phyloP scores from a whole-genome alignment of 225 moss, liverwort and hornwort species.

The Sphagnum contortum region DNA sequence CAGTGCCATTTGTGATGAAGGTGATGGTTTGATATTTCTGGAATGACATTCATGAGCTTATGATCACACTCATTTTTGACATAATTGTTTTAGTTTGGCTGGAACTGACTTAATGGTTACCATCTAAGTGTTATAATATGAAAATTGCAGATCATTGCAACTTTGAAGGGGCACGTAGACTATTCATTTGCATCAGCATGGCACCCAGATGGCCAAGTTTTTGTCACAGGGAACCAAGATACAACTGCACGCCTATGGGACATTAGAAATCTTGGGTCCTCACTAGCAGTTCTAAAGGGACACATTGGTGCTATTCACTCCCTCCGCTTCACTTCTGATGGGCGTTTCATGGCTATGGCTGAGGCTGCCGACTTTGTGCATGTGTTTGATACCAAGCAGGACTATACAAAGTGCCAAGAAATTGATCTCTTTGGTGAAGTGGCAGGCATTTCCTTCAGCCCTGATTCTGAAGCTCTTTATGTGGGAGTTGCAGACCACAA shows the following conservation, averaged over 20 bases:
- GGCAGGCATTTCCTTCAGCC: conserved; percentile 56
- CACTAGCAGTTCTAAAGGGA: conserved; percentile 48
- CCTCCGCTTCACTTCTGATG: conserved; percentile 47
- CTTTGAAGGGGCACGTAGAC: conserved; percentile 43
- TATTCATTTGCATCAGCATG: conserved; percentile 59
- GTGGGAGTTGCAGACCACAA: conserved; percentile 54
- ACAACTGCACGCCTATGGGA: conserved; percentile 56
- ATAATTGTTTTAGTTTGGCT: no score
- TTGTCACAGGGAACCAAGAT: conserved; percentile 60
- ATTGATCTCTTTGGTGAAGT: conserved; percentile 65
- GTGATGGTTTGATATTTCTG: background rate
- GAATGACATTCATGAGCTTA: background rate
- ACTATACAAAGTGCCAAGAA: conserved; percentile 42
- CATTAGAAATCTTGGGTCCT: conserved; percentile 22
- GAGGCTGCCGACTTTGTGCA: conserved; percentile 64
- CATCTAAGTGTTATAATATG: no score
- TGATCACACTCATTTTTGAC: no score
- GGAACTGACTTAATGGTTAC: no score
- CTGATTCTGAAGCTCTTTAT: conserved; percentile 48
- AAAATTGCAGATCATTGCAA: conserved; percentile 32
- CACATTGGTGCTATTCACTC: conserved; percentile 51
- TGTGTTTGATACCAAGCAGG: conserved; percentile 43
- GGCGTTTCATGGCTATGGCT: conserved; percentile 61
- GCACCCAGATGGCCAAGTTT: conserved; percentile 47
- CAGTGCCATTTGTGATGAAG: no score